Evolutionary conservation across 1,139 yeast species (phyloP).

Genomic region (Suhomyces kunorum): DNA sequence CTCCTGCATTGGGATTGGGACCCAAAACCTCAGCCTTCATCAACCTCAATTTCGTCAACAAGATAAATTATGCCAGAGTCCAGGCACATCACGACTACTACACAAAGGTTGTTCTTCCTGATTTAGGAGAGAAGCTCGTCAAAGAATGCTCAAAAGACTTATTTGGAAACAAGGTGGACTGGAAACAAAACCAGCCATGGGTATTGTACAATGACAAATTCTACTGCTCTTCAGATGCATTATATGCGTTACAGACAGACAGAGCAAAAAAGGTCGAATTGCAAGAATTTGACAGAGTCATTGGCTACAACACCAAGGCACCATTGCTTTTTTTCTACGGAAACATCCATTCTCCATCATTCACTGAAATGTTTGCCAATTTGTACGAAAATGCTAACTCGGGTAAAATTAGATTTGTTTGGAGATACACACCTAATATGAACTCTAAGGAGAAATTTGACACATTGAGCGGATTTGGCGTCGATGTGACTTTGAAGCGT

Average conservation of each 20-base stretch:
- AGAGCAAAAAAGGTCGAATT: conserved; percentile 24
- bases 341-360: conserved; percentile 47
- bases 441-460: conserved; percentile 25
- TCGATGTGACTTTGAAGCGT: conserved; percentile 58
- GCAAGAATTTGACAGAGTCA: conserved; percentile 57
- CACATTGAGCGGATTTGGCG: conserved; percentile 64
- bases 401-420: conserved; percentile 70
- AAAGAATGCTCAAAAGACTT: conserved; percentile 35
- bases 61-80: conserved; percentile 59
- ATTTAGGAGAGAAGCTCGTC: conserved; percentile 19
- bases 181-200: conserved; percentile 41
- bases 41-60: conserved; percentile 55
- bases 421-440: conserved; percentile 61
- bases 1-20: conserved; percentile 24
- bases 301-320: conserved; percentile 49
- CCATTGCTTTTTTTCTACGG: conserved; percentile 53
- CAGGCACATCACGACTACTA: conserved; percentile 64
- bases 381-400: conserved; percentile 59
- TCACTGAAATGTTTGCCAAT: conserved; percentile 58
- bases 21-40: conserved; percentile 30
- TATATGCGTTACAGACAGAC: conserved; percentile 64
- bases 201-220: conserved; percentile 51
- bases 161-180: conserved; percentile 34
- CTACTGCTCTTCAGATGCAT: conserved; percentile 66
- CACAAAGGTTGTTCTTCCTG: conserved; percentile 28